These are phyloP conservation scores for Coemansia sp. DNA, from an alignment of 192 early-diverging fungal species.

Conservation along the genomic window DNA sequence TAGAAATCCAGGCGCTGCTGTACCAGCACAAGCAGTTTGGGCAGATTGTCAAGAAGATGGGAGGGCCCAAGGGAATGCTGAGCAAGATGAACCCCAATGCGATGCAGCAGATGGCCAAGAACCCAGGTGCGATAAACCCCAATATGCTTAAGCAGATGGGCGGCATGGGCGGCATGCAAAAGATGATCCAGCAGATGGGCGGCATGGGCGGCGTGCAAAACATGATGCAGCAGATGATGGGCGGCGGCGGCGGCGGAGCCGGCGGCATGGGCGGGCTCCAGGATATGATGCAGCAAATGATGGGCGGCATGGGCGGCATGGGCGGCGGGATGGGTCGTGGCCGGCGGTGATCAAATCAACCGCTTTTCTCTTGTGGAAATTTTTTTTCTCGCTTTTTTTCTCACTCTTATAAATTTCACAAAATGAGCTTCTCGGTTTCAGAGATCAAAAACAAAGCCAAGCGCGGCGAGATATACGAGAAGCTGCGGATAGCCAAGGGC, in stretches of 20 bases:
- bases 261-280: conserved; percentile 64
- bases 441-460: conserved; percentile 83
- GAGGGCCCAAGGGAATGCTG: conserved; percentile 82
- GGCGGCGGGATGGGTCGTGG: conserved; percentile 30
- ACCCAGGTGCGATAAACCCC: conserved; percentile 62
- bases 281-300: conserved; percentile 75
- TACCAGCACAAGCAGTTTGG: conserved; percentile 74
- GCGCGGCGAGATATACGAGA: conserved; percentile 75
- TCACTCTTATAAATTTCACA: conserved; percentile 2
- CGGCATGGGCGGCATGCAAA: conserved; percentile 55
- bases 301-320: conserved; percentile 44
- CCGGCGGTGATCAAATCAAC: conserved; percentile 23
- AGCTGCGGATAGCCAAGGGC: conserved; percentile 71
- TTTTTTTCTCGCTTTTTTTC: conserved; percentile 1
- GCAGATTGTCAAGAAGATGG: conserved; percentile 89
- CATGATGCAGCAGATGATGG: conserved; percentile 70
- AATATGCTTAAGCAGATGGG: conserved; percentile 82
- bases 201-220: conserved; percentile 57
- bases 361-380: background rate
- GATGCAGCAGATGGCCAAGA: conserved; percentile 63
- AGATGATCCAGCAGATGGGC: conserved; percentile 56
- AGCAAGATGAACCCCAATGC: conserved; percentile 61
- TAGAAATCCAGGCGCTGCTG: conserved; percentile 83
- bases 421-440: conserved; percentile 18
- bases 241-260: conserved; percentile 31